phyloP scores from a whole-genome alignment of 768 basidiomycete species.

The Galerina marginata region DNA sequence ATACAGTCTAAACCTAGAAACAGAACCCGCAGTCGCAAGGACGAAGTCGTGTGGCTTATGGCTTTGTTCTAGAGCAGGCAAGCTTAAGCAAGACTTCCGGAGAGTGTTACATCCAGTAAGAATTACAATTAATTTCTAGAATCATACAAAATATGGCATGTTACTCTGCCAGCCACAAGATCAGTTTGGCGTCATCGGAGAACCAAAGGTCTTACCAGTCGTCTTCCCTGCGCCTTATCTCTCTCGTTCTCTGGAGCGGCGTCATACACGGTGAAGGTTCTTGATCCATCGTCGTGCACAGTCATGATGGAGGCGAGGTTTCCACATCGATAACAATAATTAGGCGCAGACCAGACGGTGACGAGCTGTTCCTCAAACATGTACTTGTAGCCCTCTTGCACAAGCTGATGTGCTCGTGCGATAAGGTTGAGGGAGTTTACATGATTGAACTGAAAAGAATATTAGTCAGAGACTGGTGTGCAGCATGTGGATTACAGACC shows the following conservation, averaged over 20 bases:
- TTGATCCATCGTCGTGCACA: conserved; percentile 68
- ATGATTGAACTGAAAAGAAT: conserved; percentile 77
- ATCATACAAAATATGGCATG: too few species aligned
- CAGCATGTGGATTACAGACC: conserved; percentile 43
- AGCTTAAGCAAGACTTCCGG: too few species aligned
- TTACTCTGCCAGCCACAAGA: too few species aligned
- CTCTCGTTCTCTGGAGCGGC: conserved; percentile 90
- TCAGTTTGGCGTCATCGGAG: too few species aligned
- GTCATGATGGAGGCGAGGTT: conserved; percentile 93
- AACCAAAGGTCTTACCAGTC: conserved; percentile 52
- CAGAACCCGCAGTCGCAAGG: too few species aligned
- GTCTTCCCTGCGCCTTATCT: conserved; percentile 78
- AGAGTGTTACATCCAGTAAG: too few species aligned
- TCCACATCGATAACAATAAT: conserved; percentile 70
- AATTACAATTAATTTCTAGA: too few species aligned
- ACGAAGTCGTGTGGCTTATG: too few species aligned
- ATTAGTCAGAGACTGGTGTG: neutral
- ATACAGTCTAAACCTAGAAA: too few species aligned
- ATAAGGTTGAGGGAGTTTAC: conserved; percentile 87
- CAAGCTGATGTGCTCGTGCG: conserved; percentile 95
- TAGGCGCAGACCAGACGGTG: conserved; percentile 93
- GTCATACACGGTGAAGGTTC: conserved; percentile 81
- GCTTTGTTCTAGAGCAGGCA: too few species aligned
- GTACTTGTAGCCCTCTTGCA: conserved; percentile 94
- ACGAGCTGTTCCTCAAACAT: conserved; percentile 95